A percentile compares a stretch with the other conserved stretches of the same genome.
These are phyloP conservation scores for Kalanchoe fedtschenkoi DNA, from an alignment of 164 flowering plant species.

Conservation along the genomic window DNA sequence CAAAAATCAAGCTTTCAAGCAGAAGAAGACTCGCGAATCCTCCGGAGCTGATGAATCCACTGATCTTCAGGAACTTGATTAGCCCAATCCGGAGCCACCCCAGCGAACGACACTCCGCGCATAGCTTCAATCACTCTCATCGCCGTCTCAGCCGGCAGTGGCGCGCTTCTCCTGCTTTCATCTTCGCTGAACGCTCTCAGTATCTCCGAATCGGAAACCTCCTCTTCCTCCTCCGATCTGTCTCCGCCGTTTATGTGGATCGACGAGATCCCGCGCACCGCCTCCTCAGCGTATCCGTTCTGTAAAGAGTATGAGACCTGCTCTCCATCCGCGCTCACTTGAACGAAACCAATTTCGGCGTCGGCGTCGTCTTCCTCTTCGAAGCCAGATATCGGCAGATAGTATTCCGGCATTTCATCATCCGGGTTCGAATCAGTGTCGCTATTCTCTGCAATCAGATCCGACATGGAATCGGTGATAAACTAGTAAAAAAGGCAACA, in stretches of 20 bases:
- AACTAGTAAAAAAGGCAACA: too few relatives aligned
- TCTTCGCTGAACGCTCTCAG: too few relatives aligned
- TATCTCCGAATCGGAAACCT: too few relatives aligned
- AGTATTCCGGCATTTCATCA: background rate
- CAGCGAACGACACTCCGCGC: background rate
- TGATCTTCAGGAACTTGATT: background rate
- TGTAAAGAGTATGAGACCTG: background rate
- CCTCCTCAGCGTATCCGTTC: background rate
- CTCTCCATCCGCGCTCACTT: background rate
- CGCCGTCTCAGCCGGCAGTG: conserved; percentile 1
- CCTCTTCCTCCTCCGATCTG: too few relatives aligned
- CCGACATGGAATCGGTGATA: background rate
- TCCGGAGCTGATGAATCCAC: conserved; percentile 3
- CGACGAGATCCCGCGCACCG: too few relatives aligned
- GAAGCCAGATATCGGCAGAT: background rate
- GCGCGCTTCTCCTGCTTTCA: background rate
- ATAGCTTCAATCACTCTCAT: conserved; percentile 1
- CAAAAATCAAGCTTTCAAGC: background rate
- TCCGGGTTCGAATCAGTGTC: conserved; percentile 4
- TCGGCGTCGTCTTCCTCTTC: background rate
- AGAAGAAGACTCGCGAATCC: background rate
- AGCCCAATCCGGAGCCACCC: background rate
- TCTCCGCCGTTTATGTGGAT: too few relatives aligned
- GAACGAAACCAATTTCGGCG: background rate
- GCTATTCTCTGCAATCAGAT: conserved; percentile 1